These are phyloP conservation scores for Botryotinia globosa DNA, from an alignment of 2,329 filamentous ascomycete species.

Conservation along the genomic window DNA sequence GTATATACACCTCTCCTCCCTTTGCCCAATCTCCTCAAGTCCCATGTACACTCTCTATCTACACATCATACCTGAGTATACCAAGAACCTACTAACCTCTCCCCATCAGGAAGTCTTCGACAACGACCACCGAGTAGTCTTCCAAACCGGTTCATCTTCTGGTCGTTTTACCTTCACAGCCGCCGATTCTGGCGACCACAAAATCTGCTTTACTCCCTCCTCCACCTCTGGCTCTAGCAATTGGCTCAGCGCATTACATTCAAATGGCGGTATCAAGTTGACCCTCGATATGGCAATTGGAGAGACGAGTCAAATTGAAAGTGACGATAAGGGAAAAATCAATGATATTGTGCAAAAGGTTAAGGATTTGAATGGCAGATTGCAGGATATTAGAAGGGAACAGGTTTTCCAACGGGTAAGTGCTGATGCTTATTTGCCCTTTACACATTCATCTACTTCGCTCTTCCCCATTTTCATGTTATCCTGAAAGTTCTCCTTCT, in stretches of 20 bases:
- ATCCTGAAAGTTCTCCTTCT: background rate
- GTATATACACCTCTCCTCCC: slow-evolving; percentile 33
- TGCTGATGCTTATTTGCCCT: slow-evolving; percentile 19
- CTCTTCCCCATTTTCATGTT: background rate
- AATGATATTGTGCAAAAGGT: slow-evolving; percentile 85
- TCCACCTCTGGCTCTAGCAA: slow-evolving; percentile 66
- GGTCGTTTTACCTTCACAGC: slow-evolving; percentile 96
- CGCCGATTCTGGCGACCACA: slow-evolving; percentile 91
- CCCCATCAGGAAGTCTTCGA: slow-evolving; percentile 77
- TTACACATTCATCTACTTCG: background rate
- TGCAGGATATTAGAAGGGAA: slow-evolving; percentile 87
- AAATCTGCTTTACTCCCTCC: slow-evolving; percentile 86
- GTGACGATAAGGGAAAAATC: slow-evolving; percentile 89
- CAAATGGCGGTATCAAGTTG: slow-evolving; percentile 77
- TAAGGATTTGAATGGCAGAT: slow-evolving; percentile 79
- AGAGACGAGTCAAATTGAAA: slow-evolving; percentile 90
- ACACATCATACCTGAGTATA: background rate
- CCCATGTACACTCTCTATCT: slow-evolving; percentile 15
- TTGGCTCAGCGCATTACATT: slow-evolving; percentile 66
- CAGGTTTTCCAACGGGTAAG: slow-evolving; percentile 92
- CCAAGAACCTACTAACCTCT: background rate
- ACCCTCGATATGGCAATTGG: slow-evolving; percentile 90
- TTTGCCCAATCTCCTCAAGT: slow-evolving; percentile 17
- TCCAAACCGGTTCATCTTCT: slow-evolving; percentile 69
- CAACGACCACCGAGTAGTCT: slow-evolving; percentile 94